Evolutionary conservation across 176 grass and related monocot species (phyloP).

Genomic region (Oryza longistaminata): DNA sequence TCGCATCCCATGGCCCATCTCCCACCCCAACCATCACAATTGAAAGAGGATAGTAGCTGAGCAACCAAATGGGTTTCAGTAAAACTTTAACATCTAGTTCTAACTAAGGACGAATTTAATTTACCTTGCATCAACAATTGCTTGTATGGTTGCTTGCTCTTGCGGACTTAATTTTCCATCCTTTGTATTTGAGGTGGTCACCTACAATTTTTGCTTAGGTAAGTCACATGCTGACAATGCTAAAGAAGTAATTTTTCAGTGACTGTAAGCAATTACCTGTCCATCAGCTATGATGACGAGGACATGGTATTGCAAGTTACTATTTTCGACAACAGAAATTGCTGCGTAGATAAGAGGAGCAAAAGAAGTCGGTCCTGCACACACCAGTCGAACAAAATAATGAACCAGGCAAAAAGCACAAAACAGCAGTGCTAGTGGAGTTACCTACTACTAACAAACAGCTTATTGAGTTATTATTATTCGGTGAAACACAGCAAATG

Average conservation of each 20-base stretch:
- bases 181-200: conserved; percentile 43
- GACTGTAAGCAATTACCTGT: conserved; percentile 56
- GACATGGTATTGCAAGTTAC: conserved; percentile 91
- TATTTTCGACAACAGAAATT: conserved; percentile 76
- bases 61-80: conserved; percentile 42
- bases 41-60: conserved; percentile 94
- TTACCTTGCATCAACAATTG: conserved; percentile 92
- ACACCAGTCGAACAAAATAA: conserved; percentile 34
- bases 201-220: conserved; percentile 56
- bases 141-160: conserved; percentile 83
- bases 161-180: conserved; percentile 72
- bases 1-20: conserved; percentile 95
- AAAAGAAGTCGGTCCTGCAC: conserved; percentile 89
- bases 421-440: conserved; percentile 4
- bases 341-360: conserved; percentile 75
- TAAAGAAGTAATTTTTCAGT: conserved; percentile 26
- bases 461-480: conserved; percentile 8
- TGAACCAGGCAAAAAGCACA: conserved; percentile 16
- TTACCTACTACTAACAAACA: neutral
- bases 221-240: conserved; percentile 24
- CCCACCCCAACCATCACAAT: conserved; percentile 98
- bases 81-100: conserved; percentile 17
- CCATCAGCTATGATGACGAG: conserved; percentile 98
- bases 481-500: conserved; percentile 19
- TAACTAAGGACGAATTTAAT: conserved; percentile 25